phyloP scores from a whole-genome alignment of 1,284 basidiomycete species.

The Paramarasmius palmivorus region DNA sequence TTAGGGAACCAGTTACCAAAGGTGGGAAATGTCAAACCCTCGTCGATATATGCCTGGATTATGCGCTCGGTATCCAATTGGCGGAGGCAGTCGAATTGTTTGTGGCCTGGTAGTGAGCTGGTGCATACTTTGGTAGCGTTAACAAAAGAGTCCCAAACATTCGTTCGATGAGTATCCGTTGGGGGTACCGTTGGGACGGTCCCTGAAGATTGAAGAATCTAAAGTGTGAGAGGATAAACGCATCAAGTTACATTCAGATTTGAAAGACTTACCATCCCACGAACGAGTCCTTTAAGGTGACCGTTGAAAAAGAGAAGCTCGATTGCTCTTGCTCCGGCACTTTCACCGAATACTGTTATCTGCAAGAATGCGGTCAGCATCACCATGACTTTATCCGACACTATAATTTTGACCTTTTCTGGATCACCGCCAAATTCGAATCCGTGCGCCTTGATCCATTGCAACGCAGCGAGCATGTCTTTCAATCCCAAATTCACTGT shows the following conservation, averaged over 20 bases:
- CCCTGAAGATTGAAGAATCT: not conserved
- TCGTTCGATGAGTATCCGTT: too few species aligned
- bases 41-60: too few species aligned
- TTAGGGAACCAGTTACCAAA: not conserved
- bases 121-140: too few species aligned
- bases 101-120: too few species aligned
- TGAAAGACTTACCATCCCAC: not conserved
- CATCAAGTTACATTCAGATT: not conserved
- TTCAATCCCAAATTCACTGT: conserved; percentile 1
- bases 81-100: too few species aligned
- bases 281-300: not conserved
- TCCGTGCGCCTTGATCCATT: conserved; percentile 10
- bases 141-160: too few species aligned
- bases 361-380: not conserved
- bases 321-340: not conserved
- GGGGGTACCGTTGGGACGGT: not conserved
- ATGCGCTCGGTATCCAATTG: too few species aligned
- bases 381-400: too few species aligned
- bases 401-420: conserved; percentile 6
- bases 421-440: conserved; percentile 9
- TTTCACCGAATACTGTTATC: not conserved
- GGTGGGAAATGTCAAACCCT: too few species aligned
- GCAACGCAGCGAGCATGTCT: conserved; percentile 1
- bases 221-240: not conserved
- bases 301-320: not conserved